Evolutionary conservation across 345 rosid species (phyloP), one percentile per base, ranked within the genome.

Genomic region (Citrus australasica): DNA sequence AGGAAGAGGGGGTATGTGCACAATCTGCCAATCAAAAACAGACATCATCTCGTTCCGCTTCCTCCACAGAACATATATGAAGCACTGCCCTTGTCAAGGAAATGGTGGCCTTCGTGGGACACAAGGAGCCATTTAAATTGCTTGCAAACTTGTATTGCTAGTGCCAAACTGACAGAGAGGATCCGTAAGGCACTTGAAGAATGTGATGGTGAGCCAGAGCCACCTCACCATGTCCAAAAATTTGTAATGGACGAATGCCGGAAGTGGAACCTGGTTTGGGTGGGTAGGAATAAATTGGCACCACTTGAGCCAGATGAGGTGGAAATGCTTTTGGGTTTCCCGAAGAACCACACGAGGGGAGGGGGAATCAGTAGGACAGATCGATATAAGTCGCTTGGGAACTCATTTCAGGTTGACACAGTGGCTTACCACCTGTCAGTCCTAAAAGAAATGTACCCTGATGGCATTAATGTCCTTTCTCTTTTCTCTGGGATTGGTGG

Each of bases 91-190:
- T 19, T 93, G 27, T 87, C 90, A 5, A 88, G 82, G 83, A 89
- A 42, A 79, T 91, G 97, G 98, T 95, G 99, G 99, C 98, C 99
- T 51, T 83, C 85, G 0, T 93, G 99, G 99, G 99, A 95, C 79
- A 19, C 78, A 9, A 85, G 99, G 71, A 93, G 93, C 14, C 83
- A 95, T 70, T 77, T 95, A 65, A 95, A 95, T 75, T 95, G 99
- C 82, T 76, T 95, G 67, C 88, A 91, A 69, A 95, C 99, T 11
- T 85, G 88, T 51, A 72, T 77, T 17, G 96, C 82, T 0, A 93
- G 99, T 74, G 97, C 98, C 10, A 86, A 83, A 74, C 78, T 89
- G 65, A 91, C 99, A 0, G 92, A 91, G 38, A 90, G 93, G 85
- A 92, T 95, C 16, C 92, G 93, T 9, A 69, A 77, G 78, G 91